Base-by-base conservation (phyloP, 2,329 filamentous ascomycete genomes). In the Myriosclerotinia curreyana region DNA sequence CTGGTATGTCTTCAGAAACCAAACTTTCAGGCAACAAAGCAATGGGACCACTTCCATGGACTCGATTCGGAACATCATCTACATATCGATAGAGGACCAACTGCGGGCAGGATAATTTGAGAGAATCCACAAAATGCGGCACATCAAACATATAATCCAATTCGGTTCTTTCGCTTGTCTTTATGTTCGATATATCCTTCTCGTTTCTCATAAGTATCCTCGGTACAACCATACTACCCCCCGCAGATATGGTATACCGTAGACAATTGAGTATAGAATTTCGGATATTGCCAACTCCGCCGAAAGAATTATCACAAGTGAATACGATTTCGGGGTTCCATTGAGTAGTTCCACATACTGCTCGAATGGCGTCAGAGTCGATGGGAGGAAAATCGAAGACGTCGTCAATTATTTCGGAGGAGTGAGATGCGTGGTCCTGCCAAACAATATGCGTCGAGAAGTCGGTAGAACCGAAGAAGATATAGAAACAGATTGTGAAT, bases 191-290 rank as follows among this genome's bases (percentile, higher is more conserved):
- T 3, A 59, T 36, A 59, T 64, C 54, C 7, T 62, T 59, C 17
- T 65, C 49, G 15, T 62, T 66, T 31, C 64, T 59, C 36, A 69
- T 46, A 4, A 67, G 53, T n/a, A 72, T 71, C 61, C 64, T 63
- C 17, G 71, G 71, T 12, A 70, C 28, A 3, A 71, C 66, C 22
- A 73, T 49, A 44, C 67, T 66, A 14, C 66, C 72, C 22, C 73
- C 73, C 14, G 69, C 71, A 5, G 67, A 69, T 58, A 74, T 72
- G 2, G 71, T 65, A 65, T 72, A 73, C 20, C 72, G 66, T 22
- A 73, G 67, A 62, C 73, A 74, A 31, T 69, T 70, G 15, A 74
- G 66, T 14, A 74, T 66, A 36, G 70, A 71, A 53, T 74, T 73
- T 40, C 71, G 68, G 11, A 72, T 67, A 40, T 74, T 71, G n/a